These are phyloP conservation scores for Serendipita sp. DNA, from an alignment of 768 basidiomycete species.

Conservation along the genomic window DNA sequence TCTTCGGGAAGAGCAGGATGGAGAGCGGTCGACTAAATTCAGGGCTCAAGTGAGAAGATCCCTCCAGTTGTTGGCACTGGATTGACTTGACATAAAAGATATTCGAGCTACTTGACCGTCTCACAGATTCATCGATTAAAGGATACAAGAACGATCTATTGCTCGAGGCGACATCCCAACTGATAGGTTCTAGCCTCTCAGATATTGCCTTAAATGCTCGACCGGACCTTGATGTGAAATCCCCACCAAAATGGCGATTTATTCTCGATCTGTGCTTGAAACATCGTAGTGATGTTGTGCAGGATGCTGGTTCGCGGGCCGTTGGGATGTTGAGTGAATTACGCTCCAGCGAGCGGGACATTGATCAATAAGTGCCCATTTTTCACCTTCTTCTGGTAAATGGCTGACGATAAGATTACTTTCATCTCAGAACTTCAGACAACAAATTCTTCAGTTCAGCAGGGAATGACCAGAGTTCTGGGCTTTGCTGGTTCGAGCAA, in stretches of 20 bases:
- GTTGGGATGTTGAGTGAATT: conserved; percentile 55
- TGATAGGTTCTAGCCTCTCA: conserved; percentile 56
- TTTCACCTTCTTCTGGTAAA: conserved; percentile 4
- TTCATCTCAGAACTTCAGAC: conserved; percentile 46
- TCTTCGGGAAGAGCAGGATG: conserved; percentile 24
- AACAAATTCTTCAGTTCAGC: conserved; percentile 41
- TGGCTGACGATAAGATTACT: conserved; percentile 22
- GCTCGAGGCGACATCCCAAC: conserved; percentile 50
- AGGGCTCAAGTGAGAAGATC: conserved; percentile 32
- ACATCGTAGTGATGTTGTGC: conserved; percentile 45
- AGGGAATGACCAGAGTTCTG: conserved; percentile 54
- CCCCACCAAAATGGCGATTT: conserved; percentile 45
- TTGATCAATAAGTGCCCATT: conserved; percentile 52
- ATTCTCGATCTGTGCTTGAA: conserved; percentile 59
- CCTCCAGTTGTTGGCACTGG: not conserved
- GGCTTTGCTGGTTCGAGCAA: conserved; percentile 51
- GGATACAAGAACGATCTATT: conserved; percentile 57
- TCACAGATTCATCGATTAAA: conserved; percentile 44
- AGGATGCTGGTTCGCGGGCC: conserved; percentile 60
- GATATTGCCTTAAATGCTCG: conserved; percentile 27
- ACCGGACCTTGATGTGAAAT: conserved; percentile 23
- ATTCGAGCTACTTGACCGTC: conserved; percentile 37
- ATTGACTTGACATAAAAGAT: conserved; percentile 29
- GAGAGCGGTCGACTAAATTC: conserved; percentile 21
- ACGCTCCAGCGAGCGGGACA: conserved; percentile 42